Evolutionary conservation across 345 rosid genomes (phyloP), one percentile per base, ranked within the genome.

Genomic region (Schrenkiella parvula): DNA sequence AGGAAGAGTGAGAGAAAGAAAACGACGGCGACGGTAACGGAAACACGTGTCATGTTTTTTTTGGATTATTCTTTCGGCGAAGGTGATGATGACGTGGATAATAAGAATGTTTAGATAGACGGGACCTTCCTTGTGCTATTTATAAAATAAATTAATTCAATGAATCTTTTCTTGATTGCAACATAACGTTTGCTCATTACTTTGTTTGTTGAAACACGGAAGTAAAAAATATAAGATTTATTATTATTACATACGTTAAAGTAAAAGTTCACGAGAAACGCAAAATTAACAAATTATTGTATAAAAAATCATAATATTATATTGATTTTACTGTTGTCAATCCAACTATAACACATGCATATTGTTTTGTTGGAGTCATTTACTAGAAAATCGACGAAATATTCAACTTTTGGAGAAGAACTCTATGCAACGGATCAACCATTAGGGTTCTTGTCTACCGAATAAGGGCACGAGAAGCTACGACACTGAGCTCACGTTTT

Each of bases 21-120:
- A 34, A 80, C 58, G 21, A 79, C 31, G 31, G 34, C 4, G n/a
- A n/a, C n/a, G n/a, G n/a, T n/a, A n/a, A n/a, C n/a, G 53, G 46
- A 25, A 37, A 72, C 53, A 12, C 66, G 66, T 51, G 78, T 59
- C 89, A 84, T 85, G 28, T n/a, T n/a, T n/a, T 23, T 47, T 32
- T 12, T 19, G 13, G 19, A 17, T 29, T 42, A n/a, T 46, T 51
- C 9, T 10, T 10, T 25, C 39, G 15, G 63, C 31, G 68, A 60
- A 32, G 18, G 14, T 51, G 66, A 41, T 51, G 66, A 41, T 52
- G 69, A 68, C 64, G 58, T 75, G 57, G 68, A 26, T 61, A n/a
- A 26, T 61, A 7, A 74, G 29, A 67, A 60, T 74, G 17, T 68
- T 75, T 26, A 6, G 35, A 4, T 32, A 18, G 50, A 12, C 14